Conservation (phyloP, 2,329 filamentous ascomycete species). For the Talaromyces islandicus region DNA sequence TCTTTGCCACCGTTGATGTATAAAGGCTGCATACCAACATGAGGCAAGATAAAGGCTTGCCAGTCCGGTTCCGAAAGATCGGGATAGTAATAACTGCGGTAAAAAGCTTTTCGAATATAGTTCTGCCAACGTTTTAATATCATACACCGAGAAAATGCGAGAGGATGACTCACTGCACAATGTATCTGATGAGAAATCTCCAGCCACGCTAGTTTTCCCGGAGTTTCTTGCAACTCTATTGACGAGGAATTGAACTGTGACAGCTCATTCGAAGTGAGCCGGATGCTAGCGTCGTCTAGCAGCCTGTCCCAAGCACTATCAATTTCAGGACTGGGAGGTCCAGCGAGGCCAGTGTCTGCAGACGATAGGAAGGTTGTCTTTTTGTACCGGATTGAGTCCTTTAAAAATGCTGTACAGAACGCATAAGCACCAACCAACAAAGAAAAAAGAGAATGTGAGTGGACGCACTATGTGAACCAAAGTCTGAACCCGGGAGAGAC, state of each 20-base stretch:
- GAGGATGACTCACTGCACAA: conserved; percentile 1
- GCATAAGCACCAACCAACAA: neutral
- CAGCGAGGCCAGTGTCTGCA: neutral
- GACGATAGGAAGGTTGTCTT: neutral
- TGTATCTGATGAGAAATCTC: conserved; percentile 3
- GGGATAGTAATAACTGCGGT: neutral
- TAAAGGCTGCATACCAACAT: neutral
- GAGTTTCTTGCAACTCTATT: conserved; percentile 2
- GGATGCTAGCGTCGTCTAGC: conserved; percentile 4
- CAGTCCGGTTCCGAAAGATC: neutral
- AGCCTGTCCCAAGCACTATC: conserved; percentile 4
- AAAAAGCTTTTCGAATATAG: conserved; percentile 2
- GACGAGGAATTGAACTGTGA: conserved; percentile 1
- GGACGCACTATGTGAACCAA: neutral
- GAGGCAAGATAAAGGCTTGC: conserved; percentile 1
- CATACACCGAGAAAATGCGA: neutral
- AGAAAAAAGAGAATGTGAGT: neutral
- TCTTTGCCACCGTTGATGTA: neutral
- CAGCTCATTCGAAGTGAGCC: neutral
- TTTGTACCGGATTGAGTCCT: neutral
- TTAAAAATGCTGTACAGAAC: neutral
- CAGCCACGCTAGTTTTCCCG: neutral
- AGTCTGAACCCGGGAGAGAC: neutral
- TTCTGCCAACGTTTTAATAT: neutral
- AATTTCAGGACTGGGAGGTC: neutral